These are phyloP conservation scores for Xylariaceae sp. DNA, from an alignment of 2,329 filamentous ascomycete genomes.

Conservation along the genomic window DNA sequence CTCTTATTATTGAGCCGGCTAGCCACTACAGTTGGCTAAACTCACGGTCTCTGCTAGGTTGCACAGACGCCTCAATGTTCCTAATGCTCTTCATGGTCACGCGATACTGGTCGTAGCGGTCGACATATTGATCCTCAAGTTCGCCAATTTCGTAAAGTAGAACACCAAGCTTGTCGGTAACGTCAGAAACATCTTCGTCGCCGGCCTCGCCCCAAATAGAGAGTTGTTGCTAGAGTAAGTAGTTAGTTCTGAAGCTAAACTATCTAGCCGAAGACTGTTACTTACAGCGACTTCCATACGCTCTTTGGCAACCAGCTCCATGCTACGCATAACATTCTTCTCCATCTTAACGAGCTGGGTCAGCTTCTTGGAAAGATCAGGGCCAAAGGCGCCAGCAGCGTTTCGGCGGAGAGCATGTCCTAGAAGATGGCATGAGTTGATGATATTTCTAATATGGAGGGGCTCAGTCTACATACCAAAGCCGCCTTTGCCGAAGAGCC, in stretches of 20 bases:
- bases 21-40: conserved; percentile 27
- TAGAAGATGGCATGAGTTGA: conserved; percentile 35
- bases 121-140: conserved; percentile 96
- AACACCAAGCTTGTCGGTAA: conserved; percentile 98
- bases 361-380: conserved; percentile 96
- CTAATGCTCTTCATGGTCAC: conserved; percentile 99
- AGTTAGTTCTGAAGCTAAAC: conserved; percentile 18
- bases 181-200: conserved; percentile 97
- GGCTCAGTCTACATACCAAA: conserved; percentile 67
- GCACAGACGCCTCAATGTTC: conserved; percentile 98
- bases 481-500: conserved; percentile 85
- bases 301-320: conserved; percentile 93
- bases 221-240: conserved; percentile 80
- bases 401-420: conserved; percentile 74
- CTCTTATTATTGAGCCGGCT: neutral
- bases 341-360: conserved; percentile 99
- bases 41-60: conserved; percentile 95
- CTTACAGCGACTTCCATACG: conserved; percentile 97
- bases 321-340: conserved; percentile 99
- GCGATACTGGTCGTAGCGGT: conserved; percentile 98
- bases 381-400: conserved; percentile 76
- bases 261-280: conserved; percentile 31
- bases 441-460: neutral
- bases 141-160: conserved; percentile 98
- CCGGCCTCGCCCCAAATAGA: conserved; percentile 96